Conservation (phyloP, 345 rosid genomes). For the Lumnitzera littorea region DNA sequence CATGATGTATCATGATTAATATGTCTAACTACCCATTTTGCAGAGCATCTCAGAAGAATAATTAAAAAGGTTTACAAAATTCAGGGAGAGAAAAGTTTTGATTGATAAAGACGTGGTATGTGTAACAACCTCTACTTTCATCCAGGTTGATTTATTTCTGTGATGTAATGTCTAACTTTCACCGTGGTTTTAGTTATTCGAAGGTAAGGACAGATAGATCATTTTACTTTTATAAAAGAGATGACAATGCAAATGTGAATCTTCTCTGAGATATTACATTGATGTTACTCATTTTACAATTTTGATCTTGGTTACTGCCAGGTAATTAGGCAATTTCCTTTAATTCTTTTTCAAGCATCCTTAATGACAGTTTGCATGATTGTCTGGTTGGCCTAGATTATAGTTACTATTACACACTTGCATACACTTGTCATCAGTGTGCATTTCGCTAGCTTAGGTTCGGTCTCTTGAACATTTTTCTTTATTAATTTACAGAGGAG, state of each 20-base stretch:
- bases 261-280: slow-evolving; percentile 72
- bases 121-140: slow-evolving; percentile 7
- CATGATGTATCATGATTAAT: background rate
- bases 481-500: too few species aligned
- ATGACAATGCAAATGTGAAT: slow-evolving; percentile 79
- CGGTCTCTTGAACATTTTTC: too few species aligned
- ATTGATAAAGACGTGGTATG: slow-evolving; percentile 96
- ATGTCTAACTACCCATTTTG: slow-evolving; percentile 13
- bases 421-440: too few species aligned
- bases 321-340: slow-evolving; percentile 32
- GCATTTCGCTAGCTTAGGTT: too few species aligned
- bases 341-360: background rate
- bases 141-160: background rate
- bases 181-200: slow-evolving; percentile 9
- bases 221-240: slow-evolving; percentile 70
- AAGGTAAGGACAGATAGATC: slow-evolving; percentile 98
- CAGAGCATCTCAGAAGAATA: slow-evolving; percentile 90
- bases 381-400: background rate
- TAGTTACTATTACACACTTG: too few species aligned
- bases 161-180: background rate
- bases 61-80: slow-evolving; percentile 88
- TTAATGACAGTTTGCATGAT: background rate
- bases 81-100: slow-evolving; percentile 86
- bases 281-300: slow-evolving; percentile 90
- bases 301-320: slow-evolving; percentile 99